Evolutionary conservation across 352 stramenopile species (phyloP).

Genomic region (Phytophthora chlamydospora): DNA sequence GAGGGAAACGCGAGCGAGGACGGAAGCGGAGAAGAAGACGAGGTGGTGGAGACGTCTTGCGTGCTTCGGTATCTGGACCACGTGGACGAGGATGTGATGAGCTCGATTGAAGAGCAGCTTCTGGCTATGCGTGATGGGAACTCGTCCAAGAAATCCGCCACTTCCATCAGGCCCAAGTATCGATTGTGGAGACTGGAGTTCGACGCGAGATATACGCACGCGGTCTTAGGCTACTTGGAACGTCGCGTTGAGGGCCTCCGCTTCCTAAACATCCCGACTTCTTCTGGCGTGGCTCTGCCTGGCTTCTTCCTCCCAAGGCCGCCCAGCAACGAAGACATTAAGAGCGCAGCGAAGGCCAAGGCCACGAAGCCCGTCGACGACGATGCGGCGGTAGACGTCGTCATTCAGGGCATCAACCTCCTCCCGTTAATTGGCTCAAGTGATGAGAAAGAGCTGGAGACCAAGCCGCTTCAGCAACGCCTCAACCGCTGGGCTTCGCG

Average conservation of each 20-base stretch:
- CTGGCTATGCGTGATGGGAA: constrained; percentile 6
- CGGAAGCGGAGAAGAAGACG: constrained; percentile 11
- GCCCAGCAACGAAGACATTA: constrained; percentile 23
- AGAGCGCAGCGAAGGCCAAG: constrained; percentile 14
- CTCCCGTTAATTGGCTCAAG: constrained; percentile 19
- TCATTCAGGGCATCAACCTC: constrained; percentile 61
- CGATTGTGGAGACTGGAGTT: constrained; percentile 82
- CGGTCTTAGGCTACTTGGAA: constrained; percentile 64
- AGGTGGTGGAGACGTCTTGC: constrained; percentile 63
- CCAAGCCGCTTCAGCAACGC: constrained; percentile 39
- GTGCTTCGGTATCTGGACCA: constrained; percentile 67
- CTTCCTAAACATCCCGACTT: constrained; percentile 50
- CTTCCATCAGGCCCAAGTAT: constrained; percentile 29
- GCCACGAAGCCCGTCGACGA: constrained; percentile 4
- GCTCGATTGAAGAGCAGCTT: constrained; percentile 35
- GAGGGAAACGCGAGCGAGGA: constrained; percentile 3
- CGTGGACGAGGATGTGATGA: constrained; percentile 41
- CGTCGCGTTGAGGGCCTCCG: constrained; percentile 42
- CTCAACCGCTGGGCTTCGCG: constrained; percentile 49
- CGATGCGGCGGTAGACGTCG: constrained; percentile 19
- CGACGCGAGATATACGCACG: constrained; percentile 66
- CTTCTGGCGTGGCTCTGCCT: constrained; percentile 52
- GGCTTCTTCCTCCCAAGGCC: constrained; percentile 65
- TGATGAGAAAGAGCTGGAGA: constrained; percentile 13
- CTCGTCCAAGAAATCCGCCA: constrained; percentile 7